Evolutionary conservation across 176 grass and related monocot species (phyloP).

Genomic region (Pharus latifolius): DNA sequence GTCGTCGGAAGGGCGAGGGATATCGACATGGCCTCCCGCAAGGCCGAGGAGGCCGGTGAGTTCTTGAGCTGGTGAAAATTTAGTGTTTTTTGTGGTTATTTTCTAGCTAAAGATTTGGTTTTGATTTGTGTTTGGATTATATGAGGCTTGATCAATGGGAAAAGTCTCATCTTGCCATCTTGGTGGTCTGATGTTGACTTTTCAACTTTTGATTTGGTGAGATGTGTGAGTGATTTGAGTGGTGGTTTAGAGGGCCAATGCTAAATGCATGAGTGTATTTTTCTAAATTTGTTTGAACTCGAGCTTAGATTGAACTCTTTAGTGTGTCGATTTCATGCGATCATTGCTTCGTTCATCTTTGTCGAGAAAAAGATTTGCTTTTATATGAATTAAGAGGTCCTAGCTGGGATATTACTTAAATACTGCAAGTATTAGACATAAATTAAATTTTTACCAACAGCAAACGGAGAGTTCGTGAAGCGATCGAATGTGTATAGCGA

Average conservation of each 20-base stretch:
- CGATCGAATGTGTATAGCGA: no score
- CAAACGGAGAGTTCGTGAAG: no score
- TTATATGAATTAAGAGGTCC: neutral
- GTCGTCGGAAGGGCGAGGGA: neutral
- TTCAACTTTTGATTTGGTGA: neutral
- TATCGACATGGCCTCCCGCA: conserved; percentile 28
- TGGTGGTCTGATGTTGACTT: neutral
- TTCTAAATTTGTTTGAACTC: neutral
- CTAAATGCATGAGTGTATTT: neutral
- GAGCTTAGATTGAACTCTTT: neutral
- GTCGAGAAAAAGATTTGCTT: neutral
- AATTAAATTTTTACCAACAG: no score
- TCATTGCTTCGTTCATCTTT: neutral
- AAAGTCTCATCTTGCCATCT: neutral
- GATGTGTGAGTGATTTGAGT: neutral
- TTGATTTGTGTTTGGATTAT: neutral
- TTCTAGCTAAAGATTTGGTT: neutral
- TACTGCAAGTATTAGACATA: no score
- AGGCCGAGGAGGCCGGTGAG: conserved; percentile 57
- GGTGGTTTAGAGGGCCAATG: neutral
- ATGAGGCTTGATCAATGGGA: neutral
- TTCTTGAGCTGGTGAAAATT: neutral
- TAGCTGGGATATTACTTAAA: neutral
- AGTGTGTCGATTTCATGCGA: neutral
- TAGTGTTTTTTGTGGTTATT: neutral